A percentile compares a stretch with the other conserved stretches of the same genome.
phyloP scores from a whole-genome alignment of 176 grass and related monocot species.

The Dendrocalamus sinicus region DNA sequence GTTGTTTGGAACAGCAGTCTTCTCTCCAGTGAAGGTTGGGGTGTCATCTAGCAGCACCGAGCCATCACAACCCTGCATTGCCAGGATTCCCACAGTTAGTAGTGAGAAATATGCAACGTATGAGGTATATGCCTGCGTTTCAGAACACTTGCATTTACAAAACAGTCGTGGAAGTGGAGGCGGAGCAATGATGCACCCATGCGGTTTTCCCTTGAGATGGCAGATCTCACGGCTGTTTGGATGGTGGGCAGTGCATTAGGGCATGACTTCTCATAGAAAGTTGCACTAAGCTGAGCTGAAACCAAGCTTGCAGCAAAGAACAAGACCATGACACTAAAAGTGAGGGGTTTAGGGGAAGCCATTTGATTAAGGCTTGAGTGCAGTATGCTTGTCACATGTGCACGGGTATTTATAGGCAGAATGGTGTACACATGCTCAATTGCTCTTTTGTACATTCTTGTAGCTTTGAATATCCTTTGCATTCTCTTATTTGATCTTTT shows the following conservation, averaged over 20 bases:
- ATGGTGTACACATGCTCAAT: too few relatives aligned
- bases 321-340: conserved; percentile 8
- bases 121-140: neutral
- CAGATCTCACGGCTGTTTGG: conserved; percentile 27
- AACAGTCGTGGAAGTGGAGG: conserved; percentile 77
- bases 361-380: conserved; percentile 6
- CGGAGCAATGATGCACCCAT: conserved; percentile 73
- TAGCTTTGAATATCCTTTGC: too few relatives aligned
- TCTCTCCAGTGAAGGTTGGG: conserved; percentile 55
- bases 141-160: conserved; percentile 52
- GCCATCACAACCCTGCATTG: conserved; percentile 60
- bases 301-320: conserved; percentile 41
- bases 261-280: conserved; percentile 68
- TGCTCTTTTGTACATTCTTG: too few relatives aligned
- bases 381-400: too few relatives aligned
- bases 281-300: conserved; percentile 53
- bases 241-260: conserved; percentile 55
- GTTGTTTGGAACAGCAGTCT: conserved; percentile 56
- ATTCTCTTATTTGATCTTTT: too few relatives aligned
- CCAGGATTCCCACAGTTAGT: too few relatives aligned
- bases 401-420: too few relatives aligned
- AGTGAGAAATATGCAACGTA: too few relatives aligned
- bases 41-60: conserved; percentile 73
- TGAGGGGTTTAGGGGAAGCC: conserved; percentile 16
- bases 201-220: conserved; percentile 44